Percentiles rank a stretch among this genome's conserved stretches.
Conservation (phyloP, 768 basidiomycete species). For the Dioszegia hungarica region DNA sequence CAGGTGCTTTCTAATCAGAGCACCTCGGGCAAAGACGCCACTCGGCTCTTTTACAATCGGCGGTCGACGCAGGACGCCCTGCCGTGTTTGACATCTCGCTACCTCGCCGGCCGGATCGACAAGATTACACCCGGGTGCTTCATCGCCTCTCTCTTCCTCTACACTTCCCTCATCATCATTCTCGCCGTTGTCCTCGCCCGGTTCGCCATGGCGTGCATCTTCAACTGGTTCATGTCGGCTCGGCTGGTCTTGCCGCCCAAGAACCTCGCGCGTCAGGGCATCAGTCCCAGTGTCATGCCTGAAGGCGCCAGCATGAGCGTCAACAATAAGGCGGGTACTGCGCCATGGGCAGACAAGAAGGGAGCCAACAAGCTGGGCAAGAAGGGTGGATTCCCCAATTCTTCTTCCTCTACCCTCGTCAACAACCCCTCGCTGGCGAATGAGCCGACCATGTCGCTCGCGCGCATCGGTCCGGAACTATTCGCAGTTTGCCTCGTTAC, state of each 20-base stretch:
- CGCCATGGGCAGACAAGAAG: conserved; percentile 71
- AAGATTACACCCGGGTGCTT: conserved; percentile 96
- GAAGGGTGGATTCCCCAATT: conserved; percentile 20
- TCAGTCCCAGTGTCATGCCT: conserved; percentile 93
- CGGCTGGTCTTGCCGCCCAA: conserved; percentile 72
- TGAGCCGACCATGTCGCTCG: conserved; percentile 68
- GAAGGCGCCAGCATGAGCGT: conserved; percentile 92
- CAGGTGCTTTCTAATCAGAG: conserved; percentile 57
- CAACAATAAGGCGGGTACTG: conserved; percentile 83
- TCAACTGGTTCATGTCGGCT: conserved; percentile 91
- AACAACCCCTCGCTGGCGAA: conserved; percentile 4
- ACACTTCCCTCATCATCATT: conserved; percentile 83
- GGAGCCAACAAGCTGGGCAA: conserved; percentile 11
- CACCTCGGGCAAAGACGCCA: conserved; percentile 74
- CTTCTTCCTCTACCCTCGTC: conserved; percentile 29
- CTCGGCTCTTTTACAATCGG: conserved; percentile 75
- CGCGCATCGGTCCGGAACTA: conserved; percentile 89
- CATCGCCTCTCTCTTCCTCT: conserved; percentile 80
- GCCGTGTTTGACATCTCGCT: conserved; percentile 75
- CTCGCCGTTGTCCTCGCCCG: conserved; percentile 83
- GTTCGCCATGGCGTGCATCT: conserved; percentile 91
- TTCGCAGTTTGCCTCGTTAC: conserved; percentile 95
- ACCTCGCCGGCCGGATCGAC: conserved; percentile 91
- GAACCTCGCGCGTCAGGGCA: conserved; percentile 72
- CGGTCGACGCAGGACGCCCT: conserved; percentile 63